Evolutionary conservation across 176 grass and related monocot species (phyloP).

Genomic region (Aegilops tauschii): DNA sequence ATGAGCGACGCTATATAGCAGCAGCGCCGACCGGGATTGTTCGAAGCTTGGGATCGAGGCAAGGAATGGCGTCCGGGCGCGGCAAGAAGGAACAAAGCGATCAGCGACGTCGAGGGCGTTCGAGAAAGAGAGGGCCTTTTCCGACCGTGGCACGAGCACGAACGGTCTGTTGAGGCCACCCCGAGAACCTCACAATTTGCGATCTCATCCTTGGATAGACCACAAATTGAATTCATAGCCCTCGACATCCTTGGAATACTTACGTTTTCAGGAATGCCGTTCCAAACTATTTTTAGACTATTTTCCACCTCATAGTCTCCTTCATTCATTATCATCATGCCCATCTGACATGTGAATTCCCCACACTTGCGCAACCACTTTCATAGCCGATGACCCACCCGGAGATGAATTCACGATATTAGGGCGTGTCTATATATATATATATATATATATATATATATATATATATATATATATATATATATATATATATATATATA

Average conservation of each 20-base stretch:
- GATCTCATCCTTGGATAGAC: background rate
- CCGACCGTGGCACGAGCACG: conserved; percentile 4
- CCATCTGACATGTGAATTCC: too few relatives aligned
- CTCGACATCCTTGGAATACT: background rate
- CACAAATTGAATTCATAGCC: background rate
- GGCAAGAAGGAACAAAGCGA: conserved; percentile 27
- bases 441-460: too few relatives aligned
- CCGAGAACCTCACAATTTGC: background rate
- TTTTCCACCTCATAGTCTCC: too few relatives aligned
- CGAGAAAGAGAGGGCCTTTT: background rate
- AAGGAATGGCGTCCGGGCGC: conserved; percentile 38
- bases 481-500: too few relatives aligned
- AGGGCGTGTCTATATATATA: too few relatives aligned
- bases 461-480: too few relatives aligned
- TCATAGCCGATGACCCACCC: too few relatives aligned
- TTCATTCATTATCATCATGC: too few relatives aligned
- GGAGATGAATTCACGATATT: too few relatives aligned
- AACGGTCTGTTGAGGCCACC: background rate
- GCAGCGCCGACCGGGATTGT: conserved; percentile 20
- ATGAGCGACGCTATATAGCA: conserved; percentile 33
- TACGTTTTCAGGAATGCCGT: background rate
- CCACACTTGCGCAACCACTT: too few relatives aligned
- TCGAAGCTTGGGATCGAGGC: conserved; percentile 15
- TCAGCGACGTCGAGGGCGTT: background rate
- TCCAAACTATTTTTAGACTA: background rate